These are phyloP conservation scores for Sarocladiaceae sp. DNA, from an alignment of 2,329 filamentous ascomycete genomes.

Conservation along the genomic window DNA sequence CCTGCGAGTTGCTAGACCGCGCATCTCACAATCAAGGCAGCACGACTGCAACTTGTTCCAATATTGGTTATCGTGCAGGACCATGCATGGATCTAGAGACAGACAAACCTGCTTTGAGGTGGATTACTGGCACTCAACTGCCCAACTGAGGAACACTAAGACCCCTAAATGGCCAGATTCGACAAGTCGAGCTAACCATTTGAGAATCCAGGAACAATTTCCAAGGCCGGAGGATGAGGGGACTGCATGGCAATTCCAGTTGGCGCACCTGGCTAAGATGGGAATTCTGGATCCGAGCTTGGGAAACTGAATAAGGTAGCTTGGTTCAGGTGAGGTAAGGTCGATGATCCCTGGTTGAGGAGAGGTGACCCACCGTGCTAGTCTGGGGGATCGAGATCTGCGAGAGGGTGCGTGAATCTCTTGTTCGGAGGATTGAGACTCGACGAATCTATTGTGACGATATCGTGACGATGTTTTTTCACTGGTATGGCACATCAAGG, in stretches of 20 bases:
- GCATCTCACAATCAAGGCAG: background rate
- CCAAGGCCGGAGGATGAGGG: background rate
- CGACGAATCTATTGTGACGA: no score
- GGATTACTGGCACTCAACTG: background rate
- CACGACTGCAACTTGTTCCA: no score
- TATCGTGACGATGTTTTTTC: no score
- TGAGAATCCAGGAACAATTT: background rate
- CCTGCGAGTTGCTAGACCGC: no score
- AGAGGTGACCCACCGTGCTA: background rate
- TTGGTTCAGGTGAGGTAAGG: background rate
- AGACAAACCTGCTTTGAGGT: conserved; percentile 3
- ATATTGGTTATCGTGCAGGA: background rate
- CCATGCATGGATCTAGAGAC: conserved; percentile 1
- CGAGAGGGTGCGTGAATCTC: background rate
- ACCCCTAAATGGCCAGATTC: conserved; percentile 3
- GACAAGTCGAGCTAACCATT: background rate
- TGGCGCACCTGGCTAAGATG: background rate
- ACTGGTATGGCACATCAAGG: no score
- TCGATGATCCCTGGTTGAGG: background rate
- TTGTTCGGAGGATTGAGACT: no score
- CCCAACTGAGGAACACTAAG: background rate
- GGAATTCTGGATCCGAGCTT: background rate
- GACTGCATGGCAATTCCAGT: background rate
- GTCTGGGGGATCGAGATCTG: conserved; percentile 7
- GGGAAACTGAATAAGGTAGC: background rate